Base-by-base conservation (phyloP, 257 asterid genomes). In the Parsonsia alboflavescens region DNA sequence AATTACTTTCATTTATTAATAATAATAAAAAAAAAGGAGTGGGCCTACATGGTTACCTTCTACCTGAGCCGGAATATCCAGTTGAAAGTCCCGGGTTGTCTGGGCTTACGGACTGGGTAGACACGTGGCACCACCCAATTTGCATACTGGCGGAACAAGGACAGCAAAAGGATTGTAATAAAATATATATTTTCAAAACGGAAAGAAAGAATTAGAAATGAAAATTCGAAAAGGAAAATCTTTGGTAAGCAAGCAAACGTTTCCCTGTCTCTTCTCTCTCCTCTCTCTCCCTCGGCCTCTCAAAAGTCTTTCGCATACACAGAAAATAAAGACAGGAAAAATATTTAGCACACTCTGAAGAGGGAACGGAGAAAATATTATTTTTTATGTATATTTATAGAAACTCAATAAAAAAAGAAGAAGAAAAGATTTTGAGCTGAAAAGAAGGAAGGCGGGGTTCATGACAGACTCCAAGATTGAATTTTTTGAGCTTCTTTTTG, bases 221-320 rank as follows among this genome's bases (percentile, higher is more conserved):
- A 16, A 46, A 46, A 12, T 36, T 28, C 54, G 6, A 46, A 46
- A 11, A 42, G 57, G 68, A 75, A 65, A 75, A 68, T 10, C 79
- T 58, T 68, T 69, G 70, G 62, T 62, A 48, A 76, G 64, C 75
- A 36, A 76, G 75, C 68, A 48, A 70, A 70, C 71, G 71, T 59
- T 70, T 76, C 15, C 61, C 21, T 10, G 21, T 19, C 41, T 8
- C 17, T 36, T 6, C 66, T 39, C 68, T 46, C 30, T 61, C 50
- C n/a, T 45, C 65, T 49, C 65, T 48, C 56, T 21, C 52, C 13
- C 48, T 39, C 28, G 9, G 28, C 70, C 39, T 19, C 49, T 22
- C 30, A 71, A 62, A 77, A 70, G 76, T 75, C 56, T 61, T 63
- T 10, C 74, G 10, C 42, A 8, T 21, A 61, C 48, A 50, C 53